Percentiles rank a stretch among this genome's conserved stretches.
These are phyloP conservation scores for Amylocarpus encephaloides DNA, from an alignment of 2,329 filamentous ascomycete genomes.

Conservation along the genomic window DNA sequence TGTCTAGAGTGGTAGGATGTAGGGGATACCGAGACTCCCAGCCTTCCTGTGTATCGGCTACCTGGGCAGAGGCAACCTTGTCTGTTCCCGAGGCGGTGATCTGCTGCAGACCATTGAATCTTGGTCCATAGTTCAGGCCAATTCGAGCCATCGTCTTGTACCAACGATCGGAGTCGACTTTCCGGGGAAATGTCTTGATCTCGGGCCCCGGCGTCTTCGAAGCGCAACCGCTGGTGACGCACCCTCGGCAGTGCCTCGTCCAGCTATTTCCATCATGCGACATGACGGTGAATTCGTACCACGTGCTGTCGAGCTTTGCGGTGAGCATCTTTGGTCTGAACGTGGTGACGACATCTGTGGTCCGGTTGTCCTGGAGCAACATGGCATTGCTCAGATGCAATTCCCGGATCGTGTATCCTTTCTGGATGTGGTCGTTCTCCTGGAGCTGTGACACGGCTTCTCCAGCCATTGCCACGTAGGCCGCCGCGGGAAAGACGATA, in stretches of 20 bases:
- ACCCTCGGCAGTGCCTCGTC: constrained; percentile 29
- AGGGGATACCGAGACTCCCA: neutral
- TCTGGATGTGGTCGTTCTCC: too few relatives aligned
- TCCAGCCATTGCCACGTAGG: constrained; percentile 32
- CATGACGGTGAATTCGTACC: constrained; percentile 28
- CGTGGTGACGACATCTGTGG: neutral
- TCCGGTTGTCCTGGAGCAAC: neutral
- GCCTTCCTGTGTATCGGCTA: neutral
- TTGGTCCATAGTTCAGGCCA: neutral
- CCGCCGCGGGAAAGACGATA: constrained; percentile 32
- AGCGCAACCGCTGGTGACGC: constrained; percentile 7
- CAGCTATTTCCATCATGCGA: constrained; percentile 26
- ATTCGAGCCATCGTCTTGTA: neutral
- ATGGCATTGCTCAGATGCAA: neutral
- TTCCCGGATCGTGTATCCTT: neutral
- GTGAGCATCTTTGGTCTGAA: constrained; percentile 7
- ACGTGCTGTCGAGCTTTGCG: constrained; percentile 18
- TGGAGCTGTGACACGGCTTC: too few relatives aligned
- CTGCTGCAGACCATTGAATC: neutral
- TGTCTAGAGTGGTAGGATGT: neutral
- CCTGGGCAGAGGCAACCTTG: neutral
- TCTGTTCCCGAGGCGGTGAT: neutral
- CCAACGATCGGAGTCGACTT: neutral
- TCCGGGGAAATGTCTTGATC: neutral
- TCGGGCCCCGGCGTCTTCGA: neutral